Conservation (phyloP, 2,329 filamentous ascomycete species). For the Penicillium nordicum region DNA sequence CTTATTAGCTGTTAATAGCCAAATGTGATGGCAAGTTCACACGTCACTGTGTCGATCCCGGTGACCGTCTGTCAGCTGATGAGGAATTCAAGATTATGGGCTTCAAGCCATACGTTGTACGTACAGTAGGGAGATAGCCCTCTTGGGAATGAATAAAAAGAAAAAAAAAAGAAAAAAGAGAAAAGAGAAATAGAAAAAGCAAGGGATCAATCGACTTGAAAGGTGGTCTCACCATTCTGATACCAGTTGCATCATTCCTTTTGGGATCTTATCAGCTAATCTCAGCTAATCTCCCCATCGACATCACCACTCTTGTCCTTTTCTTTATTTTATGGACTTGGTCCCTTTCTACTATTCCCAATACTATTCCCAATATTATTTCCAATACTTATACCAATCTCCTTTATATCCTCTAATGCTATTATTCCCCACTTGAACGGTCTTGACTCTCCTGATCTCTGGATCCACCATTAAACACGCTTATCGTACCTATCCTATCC, state of each 20-base stretch:
- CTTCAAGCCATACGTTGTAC: not conserved
- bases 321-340: not conserved
- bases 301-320: not conserved
- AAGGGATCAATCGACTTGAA: not conserved
- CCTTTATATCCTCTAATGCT: not conserved
- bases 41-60: conserved; percentile 30
- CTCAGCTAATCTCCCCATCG: conserved; percentile 4
- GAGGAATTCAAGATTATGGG: not conserved
- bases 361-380: not conserved
- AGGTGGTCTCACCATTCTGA: conserved; percentile 7
- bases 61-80: conserved; percentile 30
- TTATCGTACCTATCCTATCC: conserved; percentile 8
- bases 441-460: not conserved
- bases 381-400: not conserved
- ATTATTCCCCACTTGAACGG: not conserved
- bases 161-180: not conserved
- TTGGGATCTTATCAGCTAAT: conserved; percentile 8
- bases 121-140: not conserved
- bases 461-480: not conserved
- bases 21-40: not conserved
- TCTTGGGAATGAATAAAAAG: not conserved
- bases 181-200: too few relatives aligned
- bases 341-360: not conserved
- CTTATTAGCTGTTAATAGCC: not conserved
- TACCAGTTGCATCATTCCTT: conserved; percentile 19